A percentile compares a stretch with the other conserved stretches of the same genome.
Evolutionary conservation across 345 rosid genomes (phyloP).

Genomic region (Odontarrhena argentea): DNA sequence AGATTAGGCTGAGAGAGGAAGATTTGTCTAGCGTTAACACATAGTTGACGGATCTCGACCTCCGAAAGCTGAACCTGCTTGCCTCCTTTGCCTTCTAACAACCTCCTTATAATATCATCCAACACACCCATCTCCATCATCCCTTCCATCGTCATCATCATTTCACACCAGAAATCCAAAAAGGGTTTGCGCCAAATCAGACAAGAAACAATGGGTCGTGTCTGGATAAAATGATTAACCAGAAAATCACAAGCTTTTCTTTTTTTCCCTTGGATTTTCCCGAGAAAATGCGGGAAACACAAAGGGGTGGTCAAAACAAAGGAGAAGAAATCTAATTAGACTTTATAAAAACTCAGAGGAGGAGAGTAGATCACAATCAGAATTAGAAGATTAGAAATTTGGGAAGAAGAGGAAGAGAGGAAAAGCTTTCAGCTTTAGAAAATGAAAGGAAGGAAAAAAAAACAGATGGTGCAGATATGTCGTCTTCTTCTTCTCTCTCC

Average conservation of each 20-base stretch:
- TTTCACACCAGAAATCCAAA: constrained; percentile 31
- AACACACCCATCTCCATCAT: constrained; percentile 73
- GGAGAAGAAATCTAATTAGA: constrained; percentile 35
- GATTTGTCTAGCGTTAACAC: constrained; percentile 91
- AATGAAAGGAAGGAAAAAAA: constrained; percentile 25
- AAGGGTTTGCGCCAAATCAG: constrained; percentile 34
- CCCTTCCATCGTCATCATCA: constrained; percentile 73
- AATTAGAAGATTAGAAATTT: constrained; percentile 20
- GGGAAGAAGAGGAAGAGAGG: constrained; percentile 24
- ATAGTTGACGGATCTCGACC: constrained; percentile 96
- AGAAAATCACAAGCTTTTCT: constrained; percentile 15
- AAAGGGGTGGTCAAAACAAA: constrained; percentile 35
- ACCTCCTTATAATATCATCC: constrained; percentile 94
- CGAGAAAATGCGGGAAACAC: constrained; percentile 36
- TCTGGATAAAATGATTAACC: constrained; percentile 3
- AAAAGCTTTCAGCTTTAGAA: constrained; percentile 22
- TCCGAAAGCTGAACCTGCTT: constrained; percentile 97
- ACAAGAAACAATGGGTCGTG: constrained; percentile 29
- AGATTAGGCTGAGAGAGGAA: constrained; percentile 86
- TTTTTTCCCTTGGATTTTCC: constrained; percentile 9
- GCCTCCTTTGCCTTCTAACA: constrained; percentile 88
- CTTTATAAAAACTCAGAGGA: constrained; percentile 24
- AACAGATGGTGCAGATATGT: constrained; percentile 38
- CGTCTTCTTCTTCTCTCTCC: constrained; percentile 33
- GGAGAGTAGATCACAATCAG: constrained; percentile 33